Percentiles rank a stretch among this genome's conserved stretches.
Conservation (phyloP, 441 rosid genomes). For the Mallotus repandus region DNA sequence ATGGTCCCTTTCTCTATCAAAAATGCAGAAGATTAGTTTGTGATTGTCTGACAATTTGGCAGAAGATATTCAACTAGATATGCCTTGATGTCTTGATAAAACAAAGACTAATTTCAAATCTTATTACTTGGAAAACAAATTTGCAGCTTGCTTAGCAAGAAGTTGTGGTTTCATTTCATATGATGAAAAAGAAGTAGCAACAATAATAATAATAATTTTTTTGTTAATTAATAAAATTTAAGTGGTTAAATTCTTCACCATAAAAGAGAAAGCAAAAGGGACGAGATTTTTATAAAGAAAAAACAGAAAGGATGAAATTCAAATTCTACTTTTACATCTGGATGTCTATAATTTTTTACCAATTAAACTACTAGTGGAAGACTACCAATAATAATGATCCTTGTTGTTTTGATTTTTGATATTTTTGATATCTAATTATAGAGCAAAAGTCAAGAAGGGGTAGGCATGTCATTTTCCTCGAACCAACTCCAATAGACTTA, state of each 20-base stretch:
- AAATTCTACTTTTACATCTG: no score
- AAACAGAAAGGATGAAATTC: no score
- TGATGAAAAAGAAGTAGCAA: no score
- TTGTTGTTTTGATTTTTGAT: no score
- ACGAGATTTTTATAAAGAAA: no score
- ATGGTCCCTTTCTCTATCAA: not conserved
- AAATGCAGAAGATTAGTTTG: not conserved
- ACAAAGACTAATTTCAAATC: conserved; percentile 11
- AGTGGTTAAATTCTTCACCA: no score
- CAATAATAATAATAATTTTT: no score
- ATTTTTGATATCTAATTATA: no score
- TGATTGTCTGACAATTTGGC: not conserved
- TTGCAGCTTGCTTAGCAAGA: not conserved
- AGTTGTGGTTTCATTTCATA: not conserved
- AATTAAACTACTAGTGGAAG: no score
- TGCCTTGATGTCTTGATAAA: not conserved
- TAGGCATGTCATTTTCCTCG: conserved; percentile 33
- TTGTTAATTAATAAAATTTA: not conserved
- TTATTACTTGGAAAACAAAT: not conserved
- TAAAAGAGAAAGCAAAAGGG: no score
- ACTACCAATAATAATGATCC: no score
- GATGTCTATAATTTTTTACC: no score
- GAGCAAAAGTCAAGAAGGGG: conserved; percentile 31
- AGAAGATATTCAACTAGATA: not conserved
- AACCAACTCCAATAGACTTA: conserved; percentile 38